Conservation (phyloP, 495 filamentous ascomycete species). For the Tuber borchii region DNA sequence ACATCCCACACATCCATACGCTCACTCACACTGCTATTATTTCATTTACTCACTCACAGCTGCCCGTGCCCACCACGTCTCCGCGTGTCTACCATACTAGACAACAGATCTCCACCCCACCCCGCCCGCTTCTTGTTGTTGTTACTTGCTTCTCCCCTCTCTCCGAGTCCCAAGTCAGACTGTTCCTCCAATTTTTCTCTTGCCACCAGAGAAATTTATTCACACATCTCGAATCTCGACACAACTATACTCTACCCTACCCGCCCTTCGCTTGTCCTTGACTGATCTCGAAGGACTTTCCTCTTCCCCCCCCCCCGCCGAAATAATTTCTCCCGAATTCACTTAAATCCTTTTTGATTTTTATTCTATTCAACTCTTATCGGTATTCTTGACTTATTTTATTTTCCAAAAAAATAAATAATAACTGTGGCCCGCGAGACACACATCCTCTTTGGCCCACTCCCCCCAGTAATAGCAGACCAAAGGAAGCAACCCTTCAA, state of each 20-base stretch:
- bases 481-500: slow-evolving; percentile 2
- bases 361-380: not conserved
- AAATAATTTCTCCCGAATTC: slow-evolving; percentile 5
- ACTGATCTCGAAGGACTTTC: slow-evolving; percentile 1
- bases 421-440: not conserved
- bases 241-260: not conserved
- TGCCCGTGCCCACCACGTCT: slow-evolving; percentile 4
- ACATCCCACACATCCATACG: not conserved
- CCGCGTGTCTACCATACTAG: not conserved
- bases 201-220: not conserved
- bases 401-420: not conserved
- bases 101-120: slow-evolving; percentile 1
- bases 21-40: not conserved
- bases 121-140: slow-evolving; percentile 2
- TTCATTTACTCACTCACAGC: not conserved
- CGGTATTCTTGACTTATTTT: not conserved
- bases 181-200: not conserved
- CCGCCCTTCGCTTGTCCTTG: not conserved
- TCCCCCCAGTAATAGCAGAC: not conserved
- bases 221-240: not conserved
- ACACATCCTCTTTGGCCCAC: not conserved
- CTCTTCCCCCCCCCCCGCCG: slow-evolving; percentile 10
- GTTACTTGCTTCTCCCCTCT: not conserved
- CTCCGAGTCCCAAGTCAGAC: not conserved
- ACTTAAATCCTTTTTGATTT: not conserved